phyloP scores from a whole-genome alignment of 176 grass and related monocot species.

The Zea mays region DNA sequence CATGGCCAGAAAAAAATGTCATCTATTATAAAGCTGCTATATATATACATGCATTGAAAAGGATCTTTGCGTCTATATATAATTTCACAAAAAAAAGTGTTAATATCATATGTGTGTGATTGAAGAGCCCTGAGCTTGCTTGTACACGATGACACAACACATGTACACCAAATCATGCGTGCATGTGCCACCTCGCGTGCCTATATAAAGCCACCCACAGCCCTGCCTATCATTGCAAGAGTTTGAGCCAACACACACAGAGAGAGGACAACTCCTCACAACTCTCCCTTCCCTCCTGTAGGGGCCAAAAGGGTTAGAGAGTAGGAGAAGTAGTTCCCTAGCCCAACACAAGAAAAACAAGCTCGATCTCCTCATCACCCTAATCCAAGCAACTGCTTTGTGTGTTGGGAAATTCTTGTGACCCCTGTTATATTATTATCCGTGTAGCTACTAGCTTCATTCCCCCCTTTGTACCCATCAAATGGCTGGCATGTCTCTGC shows the following conservation, averaged over 20 bases:
- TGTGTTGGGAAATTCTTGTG: conserved; percentile 5
- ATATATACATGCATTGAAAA: neutral
- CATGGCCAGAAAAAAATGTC: neutral
- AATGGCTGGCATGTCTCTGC: conserved; percentile 59
- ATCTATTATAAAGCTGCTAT: neutral
- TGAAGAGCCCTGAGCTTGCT: too few species aligned
- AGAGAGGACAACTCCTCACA: conserved; percentile 14
- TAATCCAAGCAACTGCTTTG: neutral
- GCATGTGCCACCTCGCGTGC: neutral
- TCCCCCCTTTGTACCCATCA: conserved; percentile 4
- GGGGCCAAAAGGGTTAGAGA: conserved; percentile 40
- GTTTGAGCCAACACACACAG: conserved; percentile 40
- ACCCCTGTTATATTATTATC: neutral
- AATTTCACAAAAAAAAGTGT: neutral
- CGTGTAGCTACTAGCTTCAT: neutral
- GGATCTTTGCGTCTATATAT: neutral
- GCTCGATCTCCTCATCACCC: neutral
- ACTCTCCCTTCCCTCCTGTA: conserved; percentile 38
- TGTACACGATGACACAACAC: neutral
- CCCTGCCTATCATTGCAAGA: conserved; percentile 25
- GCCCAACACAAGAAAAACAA: conserved; percentile 9
- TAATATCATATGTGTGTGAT: neutral
- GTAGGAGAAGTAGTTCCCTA: conserved; percentile 20
- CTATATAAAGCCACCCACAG: conserved; percentile 40
- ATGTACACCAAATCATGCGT: neutral